phyloP scores from a whole-genome alignment of 83 land plant species.

The Diphasiastrum complanatum region DNA sequence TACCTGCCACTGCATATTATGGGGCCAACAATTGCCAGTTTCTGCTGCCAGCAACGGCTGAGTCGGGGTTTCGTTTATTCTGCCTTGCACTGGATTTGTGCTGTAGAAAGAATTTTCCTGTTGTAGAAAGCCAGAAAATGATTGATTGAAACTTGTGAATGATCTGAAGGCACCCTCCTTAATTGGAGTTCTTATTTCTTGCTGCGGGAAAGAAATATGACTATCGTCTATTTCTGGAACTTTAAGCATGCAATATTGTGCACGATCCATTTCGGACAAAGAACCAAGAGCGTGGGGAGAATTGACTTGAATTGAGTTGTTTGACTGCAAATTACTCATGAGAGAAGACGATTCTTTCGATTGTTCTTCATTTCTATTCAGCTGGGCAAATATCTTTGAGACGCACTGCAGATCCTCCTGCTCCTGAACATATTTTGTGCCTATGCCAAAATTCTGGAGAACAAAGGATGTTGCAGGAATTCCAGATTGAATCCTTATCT shows the following conservation, averaged over 20 bases:
- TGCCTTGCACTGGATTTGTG: too few relatives aligned
- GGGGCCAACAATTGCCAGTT: too few relatives aligned
- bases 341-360: too few relatives aligned
- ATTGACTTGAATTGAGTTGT: too few relatives aligned
- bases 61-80: background rate
- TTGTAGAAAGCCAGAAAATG: constrained; percentile 27
- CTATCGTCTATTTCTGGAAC: constrained; percentile 1
- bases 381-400: constrained; percentile 10
- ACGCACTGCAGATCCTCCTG: constrained; percentile 14
- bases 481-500: too few relatives aligned
- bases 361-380: constrained; percentile 14
- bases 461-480: too few relatives aligned
- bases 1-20: too few relatives aligned
- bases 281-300: too few relatives aligned
- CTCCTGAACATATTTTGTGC: too few relatives aligned
- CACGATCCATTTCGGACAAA: too few relatives aligned
- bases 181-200: constrained; percentile 25
- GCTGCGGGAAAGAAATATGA: background rate
- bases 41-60: background rate
- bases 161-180: background rate
- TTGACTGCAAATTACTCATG: too few relatives aligned
- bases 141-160: constrained; percentile 17
- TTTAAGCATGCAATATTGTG: background rate
- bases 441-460: too few relatives aligned
- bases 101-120: constrained; percentile 14